Evolutionary conservation across 2,329 filamentous ascomycete species (phyloP).

Genomic region (Passalora sequoiae): DNA sequence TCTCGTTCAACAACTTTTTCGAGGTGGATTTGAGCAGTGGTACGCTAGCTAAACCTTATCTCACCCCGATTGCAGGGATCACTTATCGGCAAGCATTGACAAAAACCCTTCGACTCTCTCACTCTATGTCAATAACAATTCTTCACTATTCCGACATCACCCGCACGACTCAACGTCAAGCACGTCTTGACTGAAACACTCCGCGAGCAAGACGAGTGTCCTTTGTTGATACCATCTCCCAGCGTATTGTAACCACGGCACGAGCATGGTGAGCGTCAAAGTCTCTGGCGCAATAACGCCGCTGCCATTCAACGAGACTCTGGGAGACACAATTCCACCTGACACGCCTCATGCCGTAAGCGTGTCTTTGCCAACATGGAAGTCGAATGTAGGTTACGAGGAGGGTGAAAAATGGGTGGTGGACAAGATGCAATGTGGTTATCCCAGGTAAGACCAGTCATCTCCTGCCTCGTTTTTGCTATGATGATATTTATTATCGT

Average conservation of each 20-base stretch:
- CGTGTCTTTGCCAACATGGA: conserved; percentile 92
- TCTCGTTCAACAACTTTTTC: background rate
- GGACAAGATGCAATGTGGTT: conserved; percentile 78
- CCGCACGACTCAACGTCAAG: too few species aligned
- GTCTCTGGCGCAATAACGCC: conserved; percentile 20
- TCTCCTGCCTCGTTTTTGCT: background rate
- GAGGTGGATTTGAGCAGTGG: background rate
- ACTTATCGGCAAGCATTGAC: conserved; percentile 1
- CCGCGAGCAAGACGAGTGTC: too few species aligned
- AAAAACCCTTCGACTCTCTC: background rate
- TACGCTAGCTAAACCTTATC: background rate
- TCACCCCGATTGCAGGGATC: background rate
- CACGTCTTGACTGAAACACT: too few species aligned
- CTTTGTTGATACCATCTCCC: too few species aligned
- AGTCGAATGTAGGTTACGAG: conserved; percentile 85
- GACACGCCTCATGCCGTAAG: conserved; percentile 86
- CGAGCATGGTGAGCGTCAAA: conserved; percentile 7
- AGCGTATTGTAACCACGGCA: too few species aligned
- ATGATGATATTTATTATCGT: conserved; percentile 3
- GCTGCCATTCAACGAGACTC: conserved; percentile 33
- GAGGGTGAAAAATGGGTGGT: conserved; percentile 87
- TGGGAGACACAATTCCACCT: conserved; percentile 67
- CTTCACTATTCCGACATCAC: background rate
- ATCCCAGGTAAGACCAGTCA: conserved; percentile 62
- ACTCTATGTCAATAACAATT: background rate